Evolutionary conservation across 1,284 basidiomycete genomes (phyloP).

Genomic region (Ustilago vetiveriae): DNA sequence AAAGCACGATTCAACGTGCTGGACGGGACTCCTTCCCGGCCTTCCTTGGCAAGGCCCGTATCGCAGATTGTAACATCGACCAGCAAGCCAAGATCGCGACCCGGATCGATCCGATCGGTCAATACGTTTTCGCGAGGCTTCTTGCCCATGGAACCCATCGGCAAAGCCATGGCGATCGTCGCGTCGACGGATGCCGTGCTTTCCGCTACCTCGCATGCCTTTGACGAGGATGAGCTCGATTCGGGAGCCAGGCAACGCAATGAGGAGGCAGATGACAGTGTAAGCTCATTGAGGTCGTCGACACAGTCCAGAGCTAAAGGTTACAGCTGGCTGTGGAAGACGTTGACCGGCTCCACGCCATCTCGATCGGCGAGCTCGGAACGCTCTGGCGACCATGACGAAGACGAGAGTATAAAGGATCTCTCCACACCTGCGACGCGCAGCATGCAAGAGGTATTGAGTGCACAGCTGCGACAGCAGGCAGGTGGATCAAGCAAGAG

Average conservation of each 20-base stretch:
- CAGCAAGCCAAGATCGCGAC: slow-evolving; percentile 29
- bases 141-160: slow-evolving; percentile 53
- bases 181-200: slow-evolving; percentile 48
- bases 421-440: slow-evolving; percentile 50
- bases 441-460: slow-evolving; percentile 53
- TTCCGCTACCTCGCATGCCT: slow-evolving; percentile 34
- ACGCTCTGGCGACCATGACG: slow-evolving; percentile 1
- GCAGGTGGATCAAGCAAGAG: slow-evolving; percentile 19
- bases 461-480: slow-evolving; percentile 44
- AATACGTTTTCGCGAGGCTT: slow-evolving; percentile 48
- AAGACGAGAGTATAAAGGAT: slow-evolving; percentile 2
- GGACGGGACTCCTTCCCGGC: slow-evolving; percentile 11
- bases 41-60: slow-evolving; percentile 22
- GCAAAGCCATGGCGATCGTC: slow-evolving; percentile 56
- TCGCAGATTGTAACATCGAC: slow-evolving; percentile 36
- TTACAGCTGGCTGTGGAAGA: slow-evolving; percentile 56
- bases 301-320: slow-evolving; percentile 16
- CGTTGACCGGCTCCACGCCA: slow-evolving; percentile 37
- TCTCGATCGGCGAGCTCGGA: slow-evolving; percentile 5
- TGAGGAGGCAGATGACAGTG: slow-evolving; percentile 22
- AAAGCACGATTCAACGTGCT: slow-evolving; percentile 22
- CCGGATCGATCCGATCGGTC: slow-evolving; percentile 50
- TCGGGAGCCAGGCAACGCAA: background rate
- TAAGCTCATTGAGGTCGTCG: slow-evolving; percentile 19
- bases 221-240: slow-evolving; percentile 18